Percentiles rank a stretch among this genome's conserved stretches.
Conservation (phyloP, 768 basidiomycete species). For the Termitomyces sp. region DNA sequence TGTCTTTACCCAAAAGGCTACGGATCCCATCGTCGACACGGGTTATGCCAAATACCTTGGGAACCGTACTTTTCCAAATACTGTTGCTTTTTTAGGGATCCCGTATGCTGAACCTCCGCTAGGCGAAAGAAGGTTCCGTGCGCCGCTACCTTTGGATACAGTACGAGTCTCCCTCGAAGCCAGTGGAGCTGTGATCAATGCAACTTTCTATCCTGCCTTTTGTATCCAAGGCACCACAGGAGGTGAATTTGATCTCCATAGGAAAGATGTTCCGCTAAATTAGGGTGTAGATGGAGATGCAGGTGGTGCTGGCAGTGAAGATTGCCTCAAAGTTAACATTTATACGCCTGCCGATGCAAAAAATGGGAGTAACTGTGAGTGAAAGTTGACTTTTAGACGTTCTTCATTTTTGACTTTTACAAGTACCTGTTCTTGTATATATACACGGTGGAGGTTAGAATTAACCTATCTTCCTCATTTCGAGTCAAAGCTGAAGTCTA, state of each 20-base stretch:
- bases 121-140: constrained; percentile 48
- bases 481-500: background rate
- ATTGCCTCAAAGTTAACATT: constrained; percentile 66
- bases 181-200: constrained; percentile 42
- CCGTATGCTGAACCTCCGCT: constrained; percentile 60
- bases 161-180: constrained; percentile 34
- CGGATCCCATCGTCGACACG: constrained; percentile 40
- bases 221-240: constrained; percentile 59
- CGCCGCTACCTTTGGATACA: constrained; percentile 50
- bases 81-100: constrained; percentile 55
- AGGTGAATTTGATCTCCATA: constrained; percentile 24
- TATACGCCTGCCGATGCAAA: constrained; percentile 52
- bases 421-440: constrained; percentile 46
- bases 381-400: background rate
- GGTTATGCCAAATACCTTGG: constrained; percentile 60
- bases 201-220: constrained; percentile 51
- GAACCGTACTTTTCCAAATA: constrained; percentile 47
- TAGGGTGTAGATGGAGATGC: constrained; percentile 42
- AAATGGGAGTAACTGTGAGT: constrained; percentile 44
- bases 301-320: constrained; percentile 64
- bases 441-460: constrained; percentile 45
- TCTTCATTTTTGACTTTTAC: background rate
- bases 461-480: background rate
- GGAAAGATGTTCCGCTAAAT: background rate
- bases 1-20: constrained; percentile 4